phyloP scores from a whole-genome alignment of 208 protist species.

The Lotmaria passim region DNA sequence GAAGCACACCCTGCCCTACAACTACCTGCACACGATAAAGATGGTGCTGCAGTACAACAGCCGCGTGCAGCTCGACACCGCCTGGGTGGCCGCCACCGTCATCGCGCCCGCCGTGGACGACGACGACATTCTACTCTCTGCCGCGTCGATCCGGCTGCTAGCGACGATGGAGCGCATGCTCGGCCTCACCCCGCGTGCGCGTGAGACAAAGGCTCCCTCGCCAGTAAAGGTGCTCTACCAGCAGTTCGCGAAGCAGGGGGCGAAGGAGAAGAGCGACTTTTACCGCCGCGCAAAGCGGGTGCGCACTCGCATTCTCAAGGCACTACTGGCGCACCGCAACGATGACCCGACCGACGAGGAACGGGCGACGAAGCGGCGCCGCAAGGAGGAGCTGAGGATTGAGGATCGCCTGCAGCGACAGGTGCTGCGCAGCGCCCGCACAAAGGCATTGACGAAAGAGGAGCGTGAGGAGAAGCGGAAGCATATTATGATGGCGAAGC shows the following conservation, averaged over 20 bases:
- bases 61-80: constrained; percentile 72
- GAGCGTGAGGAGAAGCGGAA: constrained; percentile 85
- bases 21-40: constrained; percentile 82
- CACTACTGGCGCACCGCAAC: constrained; percentile 82
- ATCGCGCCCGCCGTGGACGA: constrained; percentile 67
- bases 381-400: constrained; percentile 76
- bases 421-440: constrained; percentile 51
- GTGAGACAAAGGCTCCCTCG: constrained; percentile 78
- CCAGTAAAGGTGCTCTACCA: constrained; percentile 84
- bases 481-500: constrained; percentile 80
- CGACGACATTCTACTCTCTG: constrained; percentile 73
- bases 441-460: constrained; percentile 74
- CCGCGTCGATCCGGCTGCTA: constrained; percentile 74
- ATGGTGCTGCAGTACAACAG: constrained; percentile 89
- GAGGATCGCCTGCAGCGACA: constrained; percentile 83
- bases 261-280: constrained; percentile 64
- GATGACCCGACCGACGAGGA: constrained; percentile 76
- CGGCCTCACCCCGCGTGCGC: constrained; percentile 59
- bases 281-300: constrained; percentile 68
- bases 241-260: constrained; percentile 59
- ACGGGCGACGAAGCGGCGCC: constrained; percentile 66
- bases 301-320: constrained; percentile 71
- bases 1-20: constrained; percentile 86
- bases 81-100: constrained; percentile 55
- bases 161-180: constrained; percentile 72